Evolutionary conservation across 345 rosid genomes (phyloP).

Genomic region (Sisymbrium irio): DNA sequence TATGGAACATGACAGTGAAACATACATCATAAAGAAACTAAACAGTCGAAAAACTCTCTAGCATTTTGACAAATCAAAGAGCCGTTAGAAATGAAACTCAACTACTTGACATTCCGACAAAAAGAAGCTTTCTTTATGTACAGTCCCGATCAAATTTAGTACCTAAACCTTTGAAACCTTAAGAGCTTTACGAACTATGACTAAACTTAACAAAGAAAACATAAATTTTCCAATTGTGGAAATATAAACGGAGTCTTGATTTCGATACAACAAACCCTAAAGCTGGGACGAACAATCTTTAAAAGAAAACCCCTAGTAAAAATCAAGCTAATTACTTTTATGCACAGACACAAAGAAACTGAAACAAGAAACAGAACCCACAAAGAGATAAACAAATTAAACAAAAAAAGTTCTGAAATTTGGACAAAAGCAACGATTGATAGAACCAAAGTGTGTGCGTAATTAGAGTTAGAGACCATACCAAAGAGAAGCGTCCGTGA

Average conservation of each 20-base stretch:
- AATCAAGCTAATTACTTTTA: background rate
- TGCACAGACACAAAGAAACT: background rate
- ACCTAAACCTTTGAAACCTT: background rate
- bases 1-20: background rate
- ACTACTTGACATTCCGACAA: background rate
- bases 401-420: background rate
- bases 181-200: background rate
- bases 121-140: background rate
- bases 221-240: background rate
- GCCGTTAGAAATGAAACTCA: background rate
- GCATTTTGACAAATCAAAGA: background rate
- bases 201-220: background rate
- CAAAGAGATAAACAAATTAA: background rate
- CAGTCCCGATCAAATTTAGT: background rate
- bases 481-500: constrained; percentile 14
- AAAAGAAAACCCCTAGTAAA: background rate
- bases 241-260: background rate
- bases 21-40: background rate
- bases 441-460: background rate
- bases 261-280: constrained; percentile 20
- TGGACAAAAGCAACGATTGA: background rate
- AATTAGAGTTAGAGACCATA: constrained; percentile 2
- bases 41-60: background rate
- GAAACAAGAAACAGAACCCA: constrained; percentile 5
- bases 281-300: background rate